These are phyloP conservation scores for Platanthera guangdongensis DNA, from an alignment of 106 monocot genomes.

Conservation along the genomic window DNA sequence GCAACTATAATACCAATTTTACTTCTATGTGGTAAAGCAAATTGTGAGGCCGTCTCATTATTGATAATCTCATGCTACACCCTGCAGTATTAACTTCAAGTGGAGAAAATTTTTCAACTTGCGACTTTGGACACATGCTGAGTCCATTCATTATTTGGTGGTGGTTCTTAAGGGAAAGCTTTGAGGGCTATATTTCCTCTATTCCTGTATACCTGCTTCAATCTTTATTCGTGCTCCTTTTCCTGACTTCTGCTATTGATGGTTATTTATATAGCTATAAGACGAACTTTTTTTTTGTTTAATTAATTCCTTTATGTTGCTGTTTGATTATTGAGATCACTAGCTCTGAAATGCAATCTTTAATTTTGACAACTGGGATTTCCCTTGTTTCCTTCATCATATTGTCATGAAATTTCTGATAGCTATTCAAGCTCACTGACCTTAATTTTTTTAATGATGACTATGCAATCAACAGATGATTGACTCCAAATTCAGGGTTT, in stretches of 20 bases:
- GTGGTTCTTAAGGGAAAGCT: too few species aligned
- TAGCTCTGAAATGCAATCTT: too few species aligned
- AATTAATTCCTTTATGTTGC: background rate
- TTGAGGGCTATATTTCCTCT: too few species aligned
- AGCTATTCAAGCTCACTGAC: background rate
- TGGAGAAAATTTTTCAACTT: too few species aligned
- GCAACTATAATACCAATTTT: background rate
- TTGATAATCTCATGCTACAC: background rate
- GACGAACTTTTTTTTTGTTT: background rate
- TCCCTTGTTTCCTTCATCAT: background rate
- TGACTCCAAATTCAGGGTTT: constrained; percentile 68
- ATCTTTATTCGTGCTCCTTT: background rate
- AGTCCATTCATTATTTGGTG: too few species aligned
- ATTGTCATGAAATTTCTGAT: background rate
- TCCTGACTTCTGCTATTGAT: background rate
- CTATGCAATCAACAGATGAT: constrained; percentile 53
- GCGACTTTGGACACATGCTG: too few species aligned
- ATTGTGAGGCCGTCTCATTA: background rate
- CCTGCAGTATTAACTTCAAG: background rate
- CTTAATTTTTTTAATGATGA: background rate
- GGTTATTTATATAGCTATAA: background rate
- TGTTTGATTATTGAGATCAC: too few species aligned
- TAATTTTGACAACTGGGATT: too few species aligned
- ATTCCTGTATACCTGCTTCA: background rate
- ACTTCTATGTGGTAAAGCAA: background rate